Base-by-base conservation (phyloP, 1,139 yeast genomes). In the Debaryomyces sp. region DNA sequence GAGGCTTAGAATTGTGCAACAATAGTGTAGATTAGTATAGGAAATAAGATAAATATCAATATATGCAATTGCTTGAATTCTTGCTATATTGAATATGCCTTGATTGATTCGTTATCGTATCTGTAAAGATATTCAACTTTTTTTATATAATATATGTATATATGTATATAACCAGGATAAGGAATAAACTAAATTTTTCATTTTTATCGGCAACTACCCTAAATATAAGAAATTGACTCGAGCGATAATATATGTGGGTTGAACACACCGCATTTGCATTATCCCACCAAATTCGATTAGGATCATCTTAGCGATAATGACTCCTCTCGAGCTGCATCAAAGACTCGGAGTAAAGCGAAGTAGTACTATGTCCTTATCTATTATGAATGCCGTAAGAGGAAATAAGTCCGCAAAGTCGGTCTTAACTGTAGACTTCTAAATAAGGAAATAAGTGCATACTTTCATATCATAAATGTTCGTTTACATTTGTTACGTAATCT, bases 401-500 rank as follows among this genome's bases (percentile, higher is more conserved):
- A 30, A 8, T 39, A 15, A 17, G 2, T 6, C 23, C 15, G 13
- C 23, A 6, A 13, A 15, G 10, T 27, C 7, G 24, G 13, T 13
- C 9, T 6, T 12, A 5, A 10, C n/a, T 12, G 6, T 45, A 26
- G 41, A 45, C 38, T 45, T 24, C 48, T 27, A 1, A 8, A 33
- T 45, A 3, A 3, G 32, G 48, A 6, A 40, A 5, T 45, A 45
- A 26, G 9, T 45, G 44, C 3, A 36, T n/a, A 10, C 0, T 32
- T 2, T 8, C n/a, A 7, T 12, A n/a, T n/a, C 21, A 41, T 41
- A 10, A 1, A 5, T 0, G n/a, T 29, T 12, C 18, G 17, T 17
- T 21, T 27, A 18, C 10, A 12, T 10, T 32, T 9, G 7, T 44
- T 37, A 44, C 17, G 43, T 44, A 44, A 44, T 29, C 32, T 15